These are phyloP conservation scores for Wickerhamiella parazyma DNA, from an alignment of 805 yeast genomes.

Conservation along the genomic window DNA sequence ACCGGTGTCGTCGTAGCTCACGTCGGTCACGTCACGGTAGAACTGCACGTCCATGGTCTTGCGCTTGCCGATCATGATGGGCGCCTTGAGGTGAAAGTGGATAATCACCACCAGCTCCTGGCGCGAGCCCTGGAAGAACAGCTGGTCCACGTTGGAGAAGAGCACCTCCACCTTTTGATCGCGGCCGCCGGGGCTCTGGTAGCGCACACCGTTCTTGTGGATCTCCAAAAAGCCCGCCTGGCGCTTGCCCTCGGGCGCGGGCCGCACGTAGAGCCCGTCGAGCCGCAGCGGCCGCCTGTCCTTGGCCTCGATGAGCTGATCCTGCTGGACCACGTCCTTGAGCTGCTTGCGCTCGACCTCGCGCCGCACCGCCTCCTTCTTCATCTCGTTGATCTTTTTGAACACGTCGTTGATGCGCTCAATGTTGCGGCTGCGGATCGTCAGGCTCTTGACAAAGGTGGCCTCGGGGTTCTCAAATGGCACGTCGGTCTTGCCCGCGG, in stretches of 20 bases:
- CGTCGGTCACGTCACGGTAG: slow-evolving; percentile 91
- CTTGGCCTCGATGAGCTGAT: slow-evolving; percentile 64
- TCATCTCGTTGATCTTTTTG: slow-evolving; percentile 80
- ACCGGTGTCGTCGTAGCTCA: slow-evolving; percentile 94
- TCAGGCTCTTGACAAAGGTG: slow-evolving; percentile 72
- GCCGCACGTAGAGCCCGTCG: slow-evolving; percentile 82
- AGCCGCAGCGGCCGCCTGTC: slow-evolving; percentile 76
- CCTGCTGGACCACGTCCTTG: slow-evolving; percentile 92
- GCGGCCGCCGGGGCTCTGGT: slow-evolving; percentile 69
- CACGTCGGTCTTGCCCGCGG: slow-evolving; percentile 55
- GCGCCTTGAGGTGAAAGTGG: slow-evolving; percentile 84
- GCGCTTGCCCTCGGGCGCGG: slow-evolving; percentile 95
- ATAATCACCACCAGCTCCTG: slow-evolving; percentile 86
- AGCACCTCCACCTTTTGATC: slow-evolving; percentile 82
- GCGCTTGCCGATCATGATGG: slow-evolving; percentile 89
- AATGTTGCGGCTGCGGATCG: slow-evolving; percentile 79
- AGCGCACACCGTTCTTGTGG: slow-evolving; percentile 92
- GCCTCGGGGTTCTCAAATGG: slow-evolving; percentile 89
- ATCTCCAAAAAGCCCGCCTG: slow-evolving; percentile 80
- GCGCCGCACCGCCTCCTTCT: slow-evolving; percentile 78
- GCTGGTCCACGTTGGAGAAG: slow-evolving; percentile 80
- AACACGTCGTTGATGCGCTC: slow-evolving; percentile 83
- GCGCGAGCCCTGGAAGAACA: slow-evolving; percentile 91
- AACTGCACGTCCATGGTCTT: slow-evolving; percentile 93
- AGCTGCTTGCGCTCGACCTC: slow-evolving; percentile 82